Evolutionary conservation across 2,329 filamentous ascomycete genomes (phyloP).

Genomic region (Tolypocladium tropicale): DNA sequence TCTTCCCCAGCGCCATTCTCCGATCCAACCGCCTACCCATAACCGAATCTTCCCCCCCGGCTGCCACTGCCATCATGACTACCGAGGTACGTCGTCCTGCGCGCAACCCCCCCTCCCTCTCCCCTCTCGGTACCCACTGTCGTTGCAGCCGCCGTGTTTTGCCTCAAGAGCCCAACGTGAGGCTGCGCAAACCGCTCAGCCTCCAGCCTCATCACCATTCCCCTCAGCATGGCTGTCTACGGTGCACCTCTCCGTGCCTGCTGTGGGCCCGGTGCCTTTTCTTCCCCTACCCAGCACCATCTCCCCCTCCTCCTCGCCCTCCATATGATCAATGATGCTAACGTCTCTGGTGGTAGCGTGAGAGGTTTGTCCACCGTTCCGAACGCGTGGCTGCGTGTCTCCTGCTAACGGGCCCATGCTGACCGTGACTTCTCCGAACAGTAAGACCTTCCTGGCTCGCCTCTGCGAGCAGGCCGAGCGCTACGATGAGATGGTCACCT

Average conservation of each 20-base stretch:
- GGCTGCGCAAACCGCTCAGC: neutral
- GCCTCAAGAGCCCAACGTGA: neutral
- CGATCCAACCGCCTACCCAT: neutral
- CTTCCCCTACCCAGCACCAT: neutral
- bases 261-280: neutral
- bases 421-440: conserved; percentile 26
- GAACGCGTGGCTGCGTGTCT: conserved; percentile 5
- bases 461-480: conserved; percentile 99
- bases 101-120: conserved; percentile 1
- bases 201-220: neutral
- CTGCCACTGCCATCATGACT: conserved; percentile 15
- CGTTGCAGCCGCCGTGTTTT: neutral
- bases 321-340: conserved; percentile 17
- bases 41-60: neutral
- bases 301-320: neutral
- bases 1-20: conserved; percentile 10
- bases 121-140: conserved; percentile 4
- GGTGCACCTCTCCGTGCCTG: neutral
- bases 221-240: neutral
- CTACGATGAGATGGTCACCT: conserved; percentile 99
- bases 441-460: conserved; percentile 99
- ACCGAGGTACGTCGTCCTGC: conserved; percentile 21
- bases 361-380: conserved; percentile 45
- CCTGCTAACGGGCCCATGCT: neutral
- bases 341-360: conserved; percentile 42